A percentile compares a stretch with the other conserved stretches of the same genome.
phyloP scores from a whole-genome alignment of 495 filamentous ascomycete genomes.

The Podospora bellae-mahoneyi region DNA sequence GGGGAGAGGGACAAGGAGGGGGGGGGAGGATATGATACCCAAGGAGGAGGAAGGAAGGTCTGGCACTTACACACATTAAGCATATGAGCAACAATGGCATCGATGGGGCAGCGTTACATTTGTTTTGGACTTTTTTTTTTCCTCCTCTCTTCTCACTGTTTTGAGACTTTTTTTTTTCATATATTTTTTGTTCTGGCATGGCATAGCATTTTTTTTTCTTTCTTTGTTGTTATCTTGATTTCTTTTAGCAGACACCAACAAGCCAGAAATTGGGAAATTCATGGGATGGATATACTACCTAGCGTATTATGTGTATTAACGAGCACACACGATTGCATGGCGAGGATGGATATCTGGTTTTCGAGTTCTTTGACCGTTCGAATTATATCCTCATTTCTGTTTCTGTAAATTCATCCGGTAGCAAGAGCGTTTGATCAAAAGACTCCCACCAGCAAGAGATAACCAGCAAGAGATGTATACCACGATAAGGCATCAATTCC shows the following conservation, averaged over 20 bases:
- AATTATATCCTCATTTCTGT: no score
- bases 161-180: no score
- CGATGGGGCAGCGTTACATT: not conserved
- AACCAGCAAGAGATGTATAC: no score
- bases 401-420: no score
- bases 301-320: no score
- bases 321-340: no score
- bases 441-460: no score
- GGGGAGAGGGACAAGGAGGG: not conserved
- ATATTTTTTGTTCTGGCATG: not conserved
- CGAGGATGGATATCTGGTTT: no score
- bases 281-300: not conserved
- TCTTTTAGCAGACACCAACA: not conserved
- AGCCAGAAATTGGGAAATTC: not conserved
- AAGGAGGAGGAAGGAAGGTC: not conserved
- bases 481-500: not conserved
- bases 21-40: not conserved
- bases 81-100: not conserved
- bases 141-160: not conserved
- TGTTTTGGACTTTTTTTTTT: not conserved
- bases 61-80: conserved; percentile 3
- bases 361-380: no score
- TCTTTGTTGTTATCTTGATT: not conserved
- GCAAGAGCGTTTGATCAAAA: no score
- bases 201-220: not conserved